phyloP scores from a whole-genome alignment of 1,284 basidiomycete species.

The Coniophora puteana region DNA sequence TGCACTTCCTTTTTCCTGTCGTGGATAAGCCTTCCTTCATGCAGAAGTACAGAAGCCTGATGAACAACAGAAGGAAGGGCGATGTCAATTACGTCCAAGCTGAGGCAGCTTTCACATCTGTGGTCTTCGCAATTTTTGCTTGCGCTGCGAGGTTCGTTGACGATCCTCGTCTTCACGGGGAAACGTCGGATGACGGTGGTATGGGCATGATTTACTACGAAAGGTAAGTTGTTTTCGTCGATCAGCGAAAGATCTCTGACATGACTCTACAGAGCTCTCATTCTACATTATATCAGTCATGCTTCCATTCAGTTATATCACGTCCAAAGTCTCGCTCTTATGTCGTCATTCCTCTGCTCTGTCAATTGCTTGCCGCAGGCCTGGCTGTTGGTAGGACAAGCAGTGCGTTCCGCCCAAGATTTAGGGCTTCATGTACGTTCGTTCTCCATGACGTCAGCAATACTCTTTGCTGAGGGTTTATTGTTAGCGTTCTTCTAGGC shows the following conservation, averaged over 20 bases:
- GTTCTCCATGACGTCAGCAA: background rate
- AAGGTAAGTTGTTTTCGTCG: slow-evolving; percentile 45
- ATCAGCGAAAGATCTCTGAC: slow-evolving; percentile 9
- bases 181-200: slow-evolving; percentile 67
- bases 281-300: slow-evolving; percentile 85
- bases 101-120: slow-evolving; percentile 70
- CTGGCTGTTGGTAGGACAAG: slow-evolving; percentile 87
- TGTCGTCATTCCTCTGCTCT: slow-evolving; percentile 86
- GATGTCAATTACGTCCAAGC: slow-evolving; percentile 49
- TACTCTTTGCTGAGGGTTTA: slow-evolving; percentile 13
- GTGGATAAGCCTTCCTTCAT: slow-evolving; percentile 82
- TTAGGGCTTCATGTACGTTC: slow-evolving; percentile 81
- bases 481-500: slow-evolving; percentile 74
- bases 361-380: slow-evolving; percentile 89
- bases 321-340: slow-evolving; percentile 83
- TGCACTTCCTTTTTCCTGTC: slow-evolving; percentile 83
- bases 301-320: slow-evolving; percentile 78
- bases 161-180: slow-evolving; percentile 62
- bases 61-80: slow-evolving; percentile 65
- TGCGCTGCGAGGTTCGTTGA: slow-evolving; percentile 76
- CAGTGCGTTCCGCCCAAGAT: slow-evolving; percentile 83
- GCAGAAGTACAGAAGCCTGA: slow-evolving; percentile 63
- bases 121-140: slow-evolving; percentile 82
- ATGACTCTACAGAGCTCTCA: slow-evolving; percentile 58
- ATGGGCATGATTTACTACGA: slow-evolving; percentile 87